phyloP scores from a whole-genome alignment of 768 basidiomycete genomes.

The Suillus subluteus region DNA sequence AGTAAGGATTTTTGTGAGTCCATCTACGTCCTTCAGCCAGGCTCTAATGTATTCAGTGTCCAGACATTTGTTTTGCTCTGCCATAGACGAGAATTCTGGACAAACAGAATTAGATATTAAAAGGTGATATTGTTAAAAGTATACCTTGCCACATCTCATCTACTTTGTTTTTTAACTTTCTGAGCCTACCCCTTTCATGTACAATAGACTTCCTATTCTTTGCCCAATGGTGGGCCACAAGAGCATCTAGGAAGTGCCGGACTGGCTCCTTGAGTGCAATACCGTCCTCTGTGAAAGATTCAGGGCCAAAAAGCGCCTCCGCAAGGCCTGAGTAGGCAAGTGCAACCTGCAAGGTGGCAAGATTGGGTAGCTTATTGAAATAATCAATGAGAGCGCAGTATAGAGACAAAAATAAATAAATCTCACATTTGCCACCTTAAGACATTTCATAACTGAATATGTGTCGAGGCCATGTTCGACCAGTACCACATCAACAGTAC shows the following conservation, averaged over 20 bases:
- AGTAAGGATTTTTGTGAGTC: no score
- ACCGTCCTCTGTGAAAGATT: not conserved
- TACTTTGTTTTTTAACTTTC: not conserved
- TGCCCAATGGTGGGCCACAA: no score
- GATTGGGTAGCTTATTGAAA: not conserved
- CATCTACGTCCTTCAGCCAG: no score
- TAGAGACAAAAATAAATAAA: not conserved
- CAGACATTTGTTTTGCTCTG: no score
- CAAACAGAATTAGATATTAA: no score
- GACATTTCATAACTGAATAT: not conserved
- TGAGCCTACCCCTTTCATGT: not conserved
- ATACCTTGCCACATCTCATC: no score
- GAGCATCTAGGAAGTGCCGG: not conserved
- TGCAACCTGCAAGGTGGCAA: not conserved
- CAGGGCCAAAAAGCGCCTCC: not conserved
- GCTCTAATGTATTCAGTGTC: no score
- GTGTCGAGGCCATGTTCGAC: not conserved
- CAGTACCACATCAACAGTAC: not conserved
- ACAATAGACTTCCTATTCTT: not conserved
- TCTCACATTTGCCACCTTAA: not conserved
- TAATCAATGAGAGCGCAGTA: not conserved
- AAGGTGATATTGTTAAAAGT: no score
- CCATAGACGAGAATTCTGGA: no score
- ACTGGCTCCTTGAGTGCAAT: not conserved
- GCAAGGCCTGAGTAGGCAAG: not conserved